Base-by-base conservation (phyloP, 148 eudicot species). In the Pharnaceum exiguum region DNA sequence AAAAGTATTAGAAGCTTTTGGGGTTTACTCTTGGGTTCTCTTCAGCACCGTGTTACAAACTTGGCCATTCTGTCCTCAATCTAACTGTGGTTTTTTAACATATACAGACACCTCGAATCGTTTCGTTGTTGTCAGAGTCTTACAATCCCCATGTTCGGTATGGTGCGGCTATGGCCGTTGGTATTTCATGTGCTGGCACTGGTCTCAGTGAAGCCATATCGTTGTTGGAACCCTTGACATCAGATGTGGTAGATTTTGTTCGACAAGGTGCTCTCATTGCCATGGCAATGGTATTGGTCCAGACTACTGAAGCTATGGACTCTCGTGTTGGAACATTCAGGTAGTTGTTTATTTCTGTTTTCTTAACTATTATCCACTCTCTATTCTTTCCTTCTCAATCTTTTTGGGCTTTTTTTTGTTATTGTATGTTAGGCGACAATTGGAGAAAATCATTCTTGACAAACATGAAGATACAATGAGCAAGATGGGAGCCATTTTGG, bases 381-480 rank as follows among this genome's bases (percentile, higher is more conserved):
- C 12, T 35, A 12, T 35, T 35, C 5, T 50, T 19, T 51, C 17
- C 5, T 48, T 7, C 27, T 54, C 10, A 23, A 1, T 12, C 19
- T 55, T 61, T 70, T 5, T 12, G 5, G 21, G 44, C 26, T 59
- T 32, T 19, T 33, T 52, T 47, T 66, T 23, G 32, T 27, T 26
- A 10, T 53, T 30, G 23, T 56, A 17, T 56, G 37, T 26, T 51
- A 93, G 99, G 82, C 86, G 96, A 11, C 96, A 93, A 65, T 57
- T 93, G 76, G 99, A 93, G 70, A 93, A 93, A 64, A 93, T 93
- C 47, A 83, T 93, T 60, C 84, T 81, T 51, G 99, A 93, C 68
- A 93, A 93, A 78, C 99, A 93, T 70, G 99, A 93, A 76, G 99
- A 93, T 57, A 93, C 96, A 24, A 89, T 88, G 96, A 88, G 96